Evolutionary conservation across 192 early-diverging fungal genomes (phyloP).

Genomic region (Funneliformis geosporum): DNA sequence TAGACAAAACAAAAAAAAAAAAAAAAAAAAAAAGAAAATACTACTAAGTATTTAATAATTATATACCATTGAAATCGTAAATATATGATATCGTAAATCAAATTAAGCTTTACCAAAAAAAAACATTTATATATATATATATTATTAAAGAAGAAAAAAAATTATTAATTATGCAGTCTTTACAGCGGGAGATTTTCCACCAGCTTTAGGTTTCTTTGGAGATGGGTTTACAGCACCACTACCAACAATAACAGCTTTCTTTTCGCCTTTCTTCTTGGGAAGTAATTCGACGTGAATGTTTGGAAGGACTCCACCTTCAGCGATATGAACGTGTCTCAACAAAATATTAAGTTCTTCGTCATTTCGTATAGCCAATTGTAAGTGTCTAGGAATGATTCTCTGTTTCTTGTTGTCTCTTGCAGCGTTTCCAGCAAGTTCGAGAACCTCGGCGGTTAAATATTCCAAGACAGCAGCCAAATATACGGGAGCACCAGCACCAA

Average conservation of each 20-base stretch:
- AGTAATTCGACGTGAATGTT: slow-evolving; percentile 72
- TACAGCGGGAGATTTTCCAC: not conserved
- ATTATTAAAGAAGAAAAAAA: not conserved
- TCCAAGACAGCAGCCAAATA: slow-evolving; percentile 92
- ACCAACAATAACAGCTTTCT: slow-evolving; percentile 15
- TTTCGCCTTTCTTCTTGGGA: slow-evolving; percentile 62
- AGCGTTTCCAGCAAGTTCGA: slow-evolving; percentile 89
- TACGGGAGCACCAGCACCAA: slow-evolving; percentile 87
- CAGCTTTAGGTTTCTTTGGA: not conserved
- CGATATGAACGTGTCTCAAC: slow-evolving; percentile 86
- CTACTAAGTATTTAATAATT: no score
- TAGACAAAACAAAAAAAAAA: no score
- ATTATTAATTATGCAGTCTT: not conserved
- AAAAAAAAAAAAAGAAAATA: no score
- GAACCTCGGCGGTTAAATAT: slow-evolving; percentile 89
- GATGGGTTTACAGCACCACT: not conserved
- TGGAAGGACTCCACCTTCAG: slow-evolving; percentile 82
- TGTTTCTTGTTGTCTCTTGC: slow-evolving; percentile 90
- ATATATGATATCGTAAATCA: no score
- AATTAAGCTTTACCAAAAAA: no score
- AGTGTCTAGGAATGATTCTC: slow-evolving; percentile 88
- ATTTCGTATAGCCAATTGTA: slow-evolving; percentile 89
- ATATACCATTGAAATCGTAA: no score
- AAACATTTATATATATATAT: no score
- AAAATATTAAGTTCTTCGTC: slow-evolving; percentile 94